phyloP scores from a whole-genome alignment of 495 filamentous ascomycete species.

The Podospora pseudopauciseta region DNA sequence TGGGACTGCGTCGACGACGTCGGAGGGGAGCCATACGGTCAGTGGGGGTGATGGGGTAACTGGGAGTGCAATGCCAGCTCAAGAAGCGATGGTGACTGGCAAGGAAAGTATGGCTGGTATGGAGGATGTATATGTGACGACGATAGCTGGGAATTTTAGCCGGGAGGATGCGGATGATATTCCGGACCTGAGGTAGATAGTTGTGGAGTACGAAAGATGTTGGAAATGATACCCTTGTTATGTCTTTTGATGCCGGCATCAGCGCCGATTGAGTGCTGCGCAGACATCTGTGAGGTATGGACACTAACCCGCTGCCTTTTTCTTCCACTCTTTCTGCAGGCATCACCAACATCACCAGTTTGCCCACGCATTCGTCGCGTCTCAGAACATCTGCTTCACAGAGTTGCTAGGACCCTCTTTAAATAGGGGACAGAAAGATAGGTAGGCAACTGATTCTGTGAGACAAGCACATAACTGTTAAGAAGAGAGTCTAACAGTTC shows the following conservation, averaged over 20 bases:
- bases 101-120: not conserved
- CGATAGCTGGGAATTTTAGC: not conserved
- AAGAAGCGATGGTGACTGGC: not conserved
- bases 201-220: not conserved
- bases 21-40: not conserved
- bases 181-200: not conserved
- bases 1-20: not conserved
- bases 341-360: no score
- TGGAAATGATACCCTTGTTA: not conserved
- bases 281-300: no score
- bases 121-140: not conserved
- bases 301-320: no score
- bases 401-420: no score
- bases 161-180: not conserved
- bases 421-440: no score
- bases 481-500: no score
- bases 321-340: no score
- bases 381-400: no score
- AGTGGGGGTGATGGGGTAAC: not conserved
- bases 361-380: no score
- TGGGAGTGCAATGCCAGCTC: not conserved
- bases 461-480: no score
- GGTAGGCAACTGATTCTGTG: no score
- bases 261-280: no score
- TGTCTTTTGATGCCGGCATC: not conserved